These are phyloP conservation scores for Homolaphlyctis polyrhiza DNA, from an alignment of 371 early-diverging fungal genomes.

Conservation along the genomic window DNA sequence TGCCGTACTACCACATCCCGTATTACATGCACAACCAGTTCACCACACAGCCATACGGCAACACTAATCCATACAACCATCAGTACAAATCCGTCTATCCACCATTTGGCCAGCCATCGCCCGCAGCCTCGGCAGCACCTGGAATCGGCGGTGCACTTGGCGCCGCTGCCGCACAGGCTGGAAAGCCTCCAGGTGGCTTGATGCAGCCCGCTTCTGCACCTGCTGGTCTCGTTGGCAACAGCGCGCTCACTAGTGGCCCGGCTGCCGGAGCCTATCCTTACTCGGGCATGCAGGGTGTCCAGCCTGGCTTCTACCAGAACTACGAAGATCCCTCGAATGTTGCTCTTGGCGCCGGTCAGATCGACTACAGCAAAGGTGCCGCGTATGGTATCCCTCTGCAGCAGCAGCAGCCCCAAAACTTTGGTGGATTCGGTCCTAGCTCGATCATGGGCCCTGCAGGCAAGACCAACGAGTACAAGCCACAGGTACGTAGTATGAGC, in stretches of 20 bases:
- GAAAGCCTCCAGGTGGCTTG: neutral
- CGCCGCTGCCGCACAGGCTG: neutral
- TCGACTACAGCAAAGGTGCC: neutral
- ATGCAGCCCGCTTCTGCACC: conserved; percentile 1
- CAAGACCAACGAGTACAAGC: conserved; percentile 1
- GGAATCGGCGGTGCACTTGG: neutral
- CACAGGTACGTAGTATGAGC: neutral
- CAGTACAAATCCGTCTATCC: conserved; percentile 79
- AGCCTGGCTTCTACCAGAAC: neutral
- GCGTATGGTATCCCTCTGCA: no score
- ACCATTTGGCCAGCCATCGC: conserved; percentile 17
- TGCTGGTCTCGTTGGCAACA: neutral
- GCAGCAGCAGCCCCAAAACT: neutral
- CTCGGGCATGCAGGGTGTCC: neutral
- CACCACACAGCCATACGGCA: conserved; percentile 56
- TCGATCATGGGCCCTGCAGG: no score
- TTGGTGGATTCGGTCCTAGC: conserved; percentile 1
- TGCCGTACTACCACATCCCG: conserved; percentile 57
- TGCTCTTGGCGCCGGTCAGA: neutral
- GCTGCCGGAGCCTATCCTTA: neutral
- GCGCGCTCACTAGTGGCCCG: neutral
- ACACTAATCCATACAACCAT: conserved; percentile 60
- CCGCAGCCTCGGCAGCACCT: neutral
- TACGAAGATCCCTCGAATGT: neutral
- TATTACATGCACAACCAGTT: conserved; percentile 74